Base-by-base conservation (phyloP, 164 flowering plant species). In the Piper betle region DNA sequence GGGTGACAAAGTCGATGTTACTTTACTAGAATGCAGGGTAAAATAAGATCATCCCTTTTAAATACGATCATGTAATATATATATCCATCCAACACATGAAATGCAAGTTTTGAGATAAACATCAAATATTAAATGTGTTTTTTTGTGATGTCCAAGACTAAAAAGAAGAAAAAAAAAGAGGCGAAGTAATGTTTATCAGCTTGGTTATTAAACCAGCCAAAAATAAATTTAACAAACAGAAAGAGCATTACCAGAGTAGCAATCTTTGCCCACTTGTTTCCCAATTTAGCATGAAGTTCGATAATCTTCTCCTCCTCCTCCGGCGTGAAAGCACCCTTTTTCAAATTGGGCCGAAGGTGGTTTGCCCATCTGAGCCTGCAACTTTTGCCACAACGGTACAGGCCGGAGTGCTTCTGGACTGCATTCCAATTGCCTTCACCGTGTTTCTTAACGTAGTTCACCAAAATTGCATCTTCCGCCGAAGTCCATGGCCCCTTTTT, bases 401-500 rank as follows among this genome's bases (percentile, higher is more conserved):
- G 74, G 33, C 96, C 91, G 3, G 96, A 80, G 66, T 83, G 77
- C 82, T 83, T 88, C 68, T 84, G 93, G 41, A 86, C 93, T 53
- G 89, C 84, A 77, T 88, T 88, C 96, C 96, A 88, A 67, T 86
- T 88, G 10, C 96, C 93, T 62, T 88, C 96, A 25, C 93, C 93
- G 64, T 86, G 86, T 72, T 83, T 80, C 58, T 79, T 83, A 55
- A 88, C 96, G 70, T 88, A 86, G 0, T 84, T 93, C 37, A 84
- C 74, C 76, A 88, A 69, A 70, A 86, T 82, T 19, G 85, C 91
- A 80, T 88, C 96, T 75, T 88, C 93, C 16, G 82, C 76, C 41
- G 96, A 69, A 39, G 93, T 83, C 93, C 96, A 88, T 10, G 96
- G 96, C 19, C 93, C 96, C 74, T 88, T 88, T 78, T 88, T 88